Base-by-base conservation (phyloP, 139 green algal genomes). In the Gonium pectorale region DNA sequence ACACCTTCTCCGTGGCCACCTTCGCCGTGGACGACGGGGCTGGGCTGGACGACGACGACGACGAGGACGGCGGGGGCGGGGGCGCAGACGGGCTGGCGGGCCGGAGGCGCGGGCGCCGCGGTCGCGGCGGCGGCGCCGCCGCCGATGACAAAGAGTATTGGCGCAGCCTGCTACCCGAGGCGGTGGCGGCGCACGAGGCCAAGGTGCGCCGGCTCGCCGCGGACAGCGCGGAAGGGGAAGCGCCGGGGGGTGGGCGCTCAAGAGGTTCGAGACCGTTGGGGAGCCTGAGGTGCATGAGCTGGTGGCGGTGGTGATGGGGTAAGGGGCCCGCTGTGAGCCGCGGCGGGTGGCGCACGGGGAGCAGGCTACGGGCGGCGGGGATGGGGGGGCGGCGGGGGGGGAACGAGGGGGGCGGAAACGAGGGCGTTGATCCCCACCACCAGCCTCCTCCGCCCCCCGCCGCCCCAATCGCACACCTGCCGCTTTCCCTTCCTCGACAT, bases 1-100 rank as follows among this genome's bases (percentile, higher is more conserved):
- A 97, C 93, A 95, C 92, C 41, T 98, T 98, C 86, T 95, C 86
- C 46, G 89, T 94, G 5, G 94, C 95, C 4, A 94, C 89, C 22
- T 98, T 98, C 84, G 86, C 80, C 11, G 86, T 66, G 19, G 86
- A 77, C 0, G 90, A 91, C 54, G 84, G 22, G 1, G 40, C 2
- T 3, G 26, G 11, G 3, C 40, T 8, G 15, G 67, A 56, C 67
- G 7, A 19, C 8, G 66, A 38, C 5, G 66, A 15, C 27, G 40
- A 31, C 3, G 40, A 40, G 38, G 67, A 24, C 67, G 87, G 71
- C 31, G 64, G 26, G 78, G 35, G 15, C 40, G 52, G 24, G 51
- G 41, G 35, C 8, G 44, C 29, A 15, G 38, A 4, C 49, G 46
- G 37, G 49, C 49, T 17, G 49, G 41, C 1, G 29, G 41, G 59